Evolutionary conservation across 805 yeast species (phyloP).

Genomic region (Candida tallmaniae): DNA sequence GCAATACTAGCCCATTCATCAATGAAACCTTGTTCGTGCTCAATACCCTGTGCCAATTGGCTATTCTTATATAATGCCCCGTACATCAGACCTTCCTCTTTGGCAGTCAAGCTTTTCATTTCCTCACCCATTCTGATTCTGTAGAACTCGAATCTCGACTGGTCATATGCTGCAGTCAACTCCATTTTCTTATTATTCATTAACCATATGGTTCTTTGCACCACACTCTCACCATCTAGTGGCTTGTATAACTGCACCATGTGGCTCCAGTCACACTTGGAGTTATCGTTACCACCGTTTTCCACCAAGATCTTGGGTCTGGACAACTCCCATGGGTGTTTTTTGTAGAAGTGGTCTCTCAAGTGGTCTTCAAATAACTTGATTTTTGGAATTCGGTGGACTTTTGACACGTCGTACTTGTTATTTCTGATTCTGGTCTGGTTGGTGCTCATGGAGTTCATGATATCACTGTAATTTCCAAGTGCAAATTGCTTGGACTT

Average conservation of each 20-base stretch:
- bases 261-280: slow-evolving; percentile 68
- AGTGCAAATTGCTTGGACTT: slow-evolving; percentile 31
- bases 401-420: slow-evolving; percentile 35
- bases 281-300: slow-evolving; percentile 55
- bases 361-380: slow-evolving; percentile 72
- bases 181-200: slow-evolving; percentile 21
- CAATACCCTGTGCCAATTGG: slow-evolving; percentile 62
- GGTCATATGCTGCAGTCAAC: slow-evolving; percentile 69
- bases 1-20: slow-evolving; percentile 75
- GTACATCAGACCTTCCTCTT: slow-evolving; percentile 81
- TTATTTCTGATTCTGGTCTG: slow-evolving; percentile 44
- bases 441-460: slow-evolving; percentile 6
- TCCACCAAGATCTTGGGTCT: slow-evolving; percentile 83
- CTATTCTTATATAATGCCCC: slow-evolving; percentile 71
- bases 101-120: slow-evolving; percentile 62
- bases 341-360: slow-evolving; percentile 77
- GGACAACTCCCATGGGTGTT: slow-evolving; percentile 98
- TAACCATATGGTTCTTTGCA: slow-evolving; percentile 41
- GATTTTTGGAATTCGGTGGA: slow-evolving; percentile 51
- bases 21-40: slow-evolving; percentile 65
- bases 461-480: slow-evolving; percentile 27
- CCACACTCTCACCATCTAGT: slow-evolving; percentile 75
- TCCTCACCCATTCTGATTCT: slow-evolving; percentile 81
- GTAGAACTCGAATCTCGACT: slow-evolving; percentile 85
- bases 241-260: slow-evolving; percentile 70